Conservation (phyloP, 1,284 basidiomycete species). For the Phellopilus nigrolimitatus region DNA sequence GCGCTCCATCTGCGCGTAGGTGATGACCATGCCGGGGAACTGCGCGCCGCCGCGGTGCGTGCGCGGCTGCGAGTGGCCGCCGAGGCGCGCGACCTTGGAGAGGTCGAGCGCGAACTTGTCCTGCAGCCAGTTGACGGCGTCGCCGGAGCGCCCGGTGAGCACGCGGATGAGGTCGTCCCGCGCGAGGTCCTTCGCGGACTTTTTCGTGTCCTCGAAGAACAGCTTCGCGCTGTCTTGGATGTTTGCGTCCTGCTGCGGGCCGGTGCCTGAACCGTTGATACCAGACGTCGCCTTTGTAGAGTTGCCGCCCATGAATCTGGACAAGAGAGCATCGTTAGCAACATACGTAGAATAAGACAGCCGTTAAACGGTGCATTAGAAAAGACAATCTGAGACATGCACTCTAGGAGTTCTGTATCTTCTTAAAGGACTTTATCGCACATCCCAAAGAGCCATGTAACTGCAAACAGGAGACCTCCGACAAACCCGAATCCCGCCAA, state of each 20-base stretch:
- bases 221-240: constrained; percentile 83
- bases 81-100: constrained; percentile 91
- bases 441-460: too few relatives aligned
- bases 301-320: constrained; percentile 89
- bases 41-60: constrained; percentile 93
- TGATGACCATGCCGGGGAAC: constrained; percentile 96
- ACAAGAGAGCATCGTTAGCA: constrained; percentile 5
- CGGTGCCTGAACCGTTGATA: constrained; percentile 89
- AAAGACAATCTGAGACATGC: too few relatives aligned
- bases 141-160: constrained; percentile 90
- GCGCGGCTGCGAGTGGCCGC: constrained; percentile 90
- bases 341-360: too few relatives aligned
- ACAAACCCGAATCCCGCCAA: too few relatives aligned
- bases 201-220: constrained; percentile 97
- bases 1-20: constrained; percentile 91
- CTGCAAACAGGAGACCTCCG: too few relatives aligned
- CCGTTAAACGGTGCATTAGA: too few relatives aligned
- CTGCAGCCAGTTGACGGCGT: constrained; percentile 96
- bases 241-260: constrained; percentile 69
- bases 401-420: too few relatives aligned
- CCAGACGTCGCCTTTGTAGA: constrained; percentile 94
- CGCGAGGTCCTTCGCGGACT: constrained; percentile 85
- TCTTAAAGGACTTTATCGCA: too few relatives aligned
- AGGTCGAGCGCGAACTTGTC: constrained; percentile 88
- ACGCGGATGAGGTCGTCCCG: constrained; percentile 95